Evolutionary conservation across 176 grass and related monocot species (phyloP).

Genomic region (Oryza longistaminata): DNA sequence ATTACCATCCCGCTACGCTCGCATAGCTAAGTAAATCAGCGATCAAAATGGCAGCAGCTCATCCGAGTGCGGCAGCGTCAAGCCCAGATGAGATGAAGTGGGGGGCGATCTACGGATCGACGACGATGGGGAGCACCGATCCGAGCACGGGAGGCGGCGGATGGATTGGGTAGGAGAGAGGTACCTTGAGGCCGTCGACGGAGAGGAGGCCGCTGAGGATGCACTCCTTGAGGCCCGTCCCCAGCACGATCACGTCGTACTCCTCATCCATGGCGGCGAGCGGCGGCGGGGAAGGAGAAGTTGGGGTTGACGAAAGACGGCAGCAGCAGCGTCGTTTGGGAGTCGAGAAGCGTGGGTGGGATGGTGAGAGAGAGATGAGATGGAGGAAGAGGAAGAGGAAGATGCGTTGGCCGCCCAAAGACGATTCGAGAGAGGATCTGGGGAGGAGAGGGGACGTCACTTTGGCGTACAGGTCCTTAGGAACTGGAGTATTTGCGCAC

Average conservation of each 20-base stretch:
- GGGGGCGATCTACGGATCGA: no score
- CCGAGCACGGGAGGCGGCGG: background rate
- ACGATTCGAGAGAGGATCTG: no score
- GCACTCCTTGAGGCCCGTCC: slow-evolving; percentile 98
- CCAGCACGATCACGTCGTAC: slow-evolving; percentile 98
- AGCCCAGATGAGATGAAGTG: background rate
- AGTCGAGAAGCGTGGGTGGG: slow-evolving; percentile 14
- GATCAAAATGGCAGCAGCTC: background rate
- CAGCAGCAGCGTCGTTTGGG: background rate
- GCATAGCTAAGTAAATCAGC: background rate
- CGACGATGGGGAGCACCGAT: background rate
- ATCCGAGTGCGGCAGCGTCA: background rate
- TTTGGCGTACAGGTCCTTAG: slow-evolving; percentile 17
- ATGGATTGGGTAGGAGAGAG: background rate
- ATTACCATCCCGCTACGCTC: background rate
- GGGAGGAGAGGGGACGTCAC: background rate
- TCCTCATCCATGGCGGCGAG: slow-evolving; percentile 85
- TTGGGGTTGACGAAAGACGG: slow-evolving; percentile 41
- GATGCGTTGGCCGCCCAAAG: background rate
- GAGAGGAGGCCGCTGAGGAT: slow-evolving; percentile 99
- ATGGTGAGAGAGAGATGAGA: background rate
- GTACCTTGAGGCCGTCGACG: slow-evolving; percentile 93
- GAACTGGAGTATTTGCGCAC: background rate
- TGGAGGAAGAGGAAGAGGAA: background rate
- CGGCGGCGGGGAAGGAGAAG: background rate